These are phyloP conservation scores for Populus nigra DNA, from an alignment of 345 rosid species.

Conservation along the genomic window DNA sequence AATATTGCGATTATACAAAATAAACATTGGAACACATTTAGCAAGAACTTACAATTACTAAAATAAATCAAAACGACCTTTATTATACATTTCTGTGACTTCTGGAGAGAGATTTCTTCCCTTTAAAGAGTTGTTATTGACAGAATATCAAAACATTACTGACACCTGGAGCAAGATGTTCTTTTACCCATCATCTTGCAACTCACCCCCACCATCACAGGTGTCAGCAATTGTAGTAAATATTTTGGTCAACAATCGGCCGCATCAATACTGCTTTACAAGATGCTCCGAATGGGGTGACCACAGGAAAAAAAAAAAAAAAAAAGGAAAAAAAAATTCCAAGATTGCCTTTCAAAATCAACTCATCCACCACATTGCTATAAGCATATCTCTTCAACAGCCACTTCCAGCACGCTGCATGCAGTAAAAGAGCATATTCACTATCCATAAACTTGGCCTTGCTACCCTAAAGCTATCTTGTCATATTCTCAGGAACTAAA, in stretches of 20 bases:
- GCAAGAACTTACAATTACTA: conserved; percentile 18
- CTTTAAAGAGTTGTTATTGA: conserved; percentile 34
- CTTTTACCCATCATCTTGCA: conserved; percentile 29
- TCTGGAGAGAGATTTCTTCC: conserved; percentile 22
- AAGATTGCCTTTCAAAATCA: conserved; percentile 28
- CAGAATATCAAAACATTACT: conserved; percentile 29
- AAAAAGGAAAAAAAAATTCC: background rate
- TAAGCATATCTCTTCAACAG: conserved; percentile 33
- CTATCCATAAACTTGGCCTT: background rate
- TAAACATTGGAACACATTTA: conserved; percentile 18
- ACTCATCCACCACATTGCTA: conserved; percentile 24
- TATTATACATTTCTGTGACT: conserved; percentile 43
- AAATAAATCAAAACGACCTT: conserved; percentile 10
- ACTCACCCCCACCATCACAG: conserved; percentile 30
- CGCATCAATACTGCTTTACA: conserved; percentile 49
- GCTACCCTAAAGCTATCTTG: background rate
- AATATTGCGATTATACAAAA: conserved; percentile 33
- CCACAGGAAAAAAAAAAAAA: conserved; percentile 23
- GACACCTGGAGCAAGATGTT: conserved; percentile 18
- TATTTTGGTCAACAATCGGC: conserved; percentile 24
- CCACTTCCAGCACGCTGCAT: conserved; percentile 39
- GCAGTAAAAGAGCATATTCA: conserved; percentile 9
- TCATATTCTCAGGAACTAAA: background rate
- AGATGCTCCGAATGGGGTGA: conserved; percentile 43
- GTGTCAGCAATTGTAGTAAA: conserved; percentile 25